Evolutionary conservation across 148 eudicot genomes (phyloP), one percentile per base, ranked within the genome.

Genomic region (Linanthus parryae): DNA sequence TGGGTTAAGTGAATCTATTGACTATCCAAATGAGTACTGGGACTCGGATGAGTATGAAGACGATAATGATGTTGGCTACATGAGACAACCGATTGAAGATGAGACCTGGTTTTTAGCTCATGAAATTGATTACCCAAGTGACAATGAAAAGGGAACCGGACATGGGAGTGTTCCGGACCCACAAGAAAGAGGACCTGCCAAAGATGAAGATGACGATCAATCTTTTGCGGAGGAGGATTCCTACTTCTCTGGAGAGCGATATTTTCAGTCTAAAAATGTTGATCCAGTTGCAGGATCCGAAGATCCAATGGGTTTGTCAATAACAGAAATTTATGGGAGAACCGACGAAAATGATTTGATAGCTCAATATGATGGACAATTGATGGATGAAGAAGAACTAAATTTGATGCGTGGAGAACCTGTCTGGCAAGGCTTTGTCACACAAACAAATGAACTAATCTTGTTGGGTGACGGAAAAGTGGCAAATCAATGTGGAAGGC

Each of bases 91-190:
- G 63, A 92, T 92, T 68, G 99, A 92, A 61, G 99, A 92, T 29
- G 99, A 92, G 70, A 70, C 88, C 63, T 92, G 99, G 99, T 92
- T 92, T 84, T 66, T 92, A 52, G 95, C 99, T 48, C 99, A 92
- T 80, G 99, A 92, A 76, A 80, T 92, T 62, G 99, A 92, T 77
- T 92, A 92, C 54, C 95, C 96, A 13, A 92, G 99, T 54, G 99
- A 92, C 76, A 92, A 88, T 63, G 99, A 88, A 65, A 92, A 92
- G 69, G 94, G 85, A 58, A 76, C 76, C 18, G 91, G 75, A 16
- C 85, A 73, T 48, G 89, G 89, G 62, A 84, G 87, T 65, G 74
- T 66, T 33, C 86, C 82, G 19, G 94, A 91, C 54, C 73, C 80
- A 12, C 94, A 79, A 57, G 98, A 79, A 67, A 77, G 69, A 59